These are phyloP conservation scores for Manihot esculenta DNA, from an alignment of 441 rosid genomes.

Conservation along the genomic window DNA sequence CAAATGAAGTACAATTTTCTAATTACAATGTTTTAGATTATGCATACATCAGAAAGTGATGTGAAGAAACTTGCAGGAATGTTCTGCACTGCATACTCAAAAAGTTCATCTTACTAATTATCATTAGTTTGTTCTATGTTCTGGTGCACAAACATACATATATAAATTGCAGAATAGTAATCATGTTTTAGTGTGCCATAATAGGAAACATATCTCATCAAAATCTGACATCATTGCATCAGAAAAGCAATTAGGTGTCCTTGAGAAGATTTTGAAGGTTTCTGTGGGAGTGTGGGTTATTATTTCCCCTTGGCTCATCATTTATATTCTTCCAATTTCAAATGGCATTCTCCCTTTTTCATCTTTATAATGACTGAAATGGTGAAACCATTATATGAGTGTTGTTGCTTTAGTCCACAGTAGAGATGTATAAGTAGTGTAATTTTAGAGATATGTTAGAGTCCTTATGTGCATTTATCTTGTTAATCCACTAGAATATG, in stretches of 20 bases:
- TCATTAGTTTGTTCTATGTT: not conserved
- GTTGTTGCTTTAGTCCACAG: not conserved
- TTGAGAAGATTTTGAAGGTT: conserved; percentile 2
- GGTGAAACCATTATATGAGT: not conserved
- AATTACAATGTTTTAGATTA: not conserved
- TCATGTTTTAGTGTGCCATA: not conserved
- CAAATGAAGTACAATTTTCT: not conserved
- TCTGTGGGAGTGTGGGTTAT: too few relatives aligned
- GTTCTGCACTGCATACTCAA: not conserved
- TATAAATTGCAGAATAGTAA: not conserved
- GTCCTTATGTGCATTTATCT: not conserved
- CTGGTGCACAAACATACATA: not conserved
- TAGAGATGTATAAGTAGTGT: conserved; percentile 1
- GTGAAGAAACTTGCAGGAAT: not conserved
- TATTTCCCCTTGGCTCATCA: not conserved
- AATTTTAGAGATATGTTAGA: not conserved
- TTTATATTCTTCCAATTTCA: not conserved
- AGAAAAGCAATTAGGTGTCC: not conserved
- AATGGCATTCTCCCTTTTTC: not conserved
- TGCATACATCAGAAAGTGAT: not conserved
- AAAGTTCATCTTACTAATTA: not conserved
- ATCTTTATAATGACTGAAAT: not conserved
- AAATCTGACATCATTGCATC: not conserved
- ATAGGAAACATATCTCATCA: not conserved
- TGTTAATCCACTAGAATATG: not conserved